Evolutionary conservation across 2,329 filamentous ascomycete genomes (phyloP).

Genomic region (Phialophora chinensis): DNA sequence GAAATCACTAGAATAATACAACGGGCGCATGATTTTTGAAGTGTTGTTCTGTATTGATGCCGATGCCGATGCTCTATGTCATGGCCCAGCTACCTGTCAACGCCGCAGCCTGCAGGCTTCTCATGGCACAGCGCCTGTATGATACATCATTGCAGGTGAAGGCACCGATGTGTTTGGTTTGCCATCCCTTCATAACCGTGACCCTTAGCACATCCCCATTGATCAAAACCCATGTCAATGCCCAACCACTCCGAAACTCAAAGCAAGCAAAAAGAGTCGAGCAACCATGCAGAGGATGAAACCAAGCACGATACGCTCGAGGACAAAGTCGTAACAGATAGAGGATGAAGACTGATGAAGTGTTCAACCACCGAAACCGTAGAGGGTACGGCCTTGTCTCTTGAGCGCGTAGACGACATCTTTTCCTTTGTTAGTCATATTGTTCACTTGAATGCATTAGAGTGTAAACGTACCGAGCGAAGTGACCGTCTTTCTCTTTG

Average conservation of each 20-base stretch:
- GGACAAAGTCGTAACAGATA: slow-evolving; percentile 27
- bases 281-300: slow-evolving; percentile 26
- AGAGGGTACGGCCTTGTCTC: slow-evolving; percentile 73
- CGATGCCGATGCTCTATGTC: slow-evolving; percentile 32
- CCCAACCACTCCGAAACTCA: slow-evolving; percentile 37
- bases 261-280: slow-evolving; percentile 31
- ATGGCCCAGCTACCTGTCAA: slow-evolving; percentile 32
- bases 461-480: not conserved
- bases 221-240: slow-evolving; percentile 36
- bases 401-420: slow-evolving; percentile 69
- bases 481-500: not conserved
- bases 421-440: not conserved
- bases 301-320: slow-evolving; percentile 24
- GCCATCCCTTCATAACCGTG: slow-evolving; percentile 38
- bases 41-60: slow-evolving; percentile 25
- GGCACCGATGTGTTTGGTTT: slow-evolving; percentile 30
- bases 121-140: slow-evolving; percentile 35
- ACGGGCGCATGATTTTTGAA: not conserved
- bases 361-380: slow-evolving; percentile 82
- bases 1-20: not conserved
- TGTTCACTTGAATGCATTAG: too few species aligned
- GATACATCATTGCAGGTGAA: slow-evolving; percentile 34
- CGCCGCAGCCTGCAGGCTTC: slow-evolving; percentile 31
- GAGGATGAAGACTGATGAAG: slow-evolving; percentile 15
- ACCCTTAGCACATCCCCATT: slow-evolving; percentile 33